A percentile compares a stretch with the other conserved stretches of the same genome.
phyloP scores from a whole-genome alignment of 169 alveolate genomes.

The Eimeria sp. region DNA sequence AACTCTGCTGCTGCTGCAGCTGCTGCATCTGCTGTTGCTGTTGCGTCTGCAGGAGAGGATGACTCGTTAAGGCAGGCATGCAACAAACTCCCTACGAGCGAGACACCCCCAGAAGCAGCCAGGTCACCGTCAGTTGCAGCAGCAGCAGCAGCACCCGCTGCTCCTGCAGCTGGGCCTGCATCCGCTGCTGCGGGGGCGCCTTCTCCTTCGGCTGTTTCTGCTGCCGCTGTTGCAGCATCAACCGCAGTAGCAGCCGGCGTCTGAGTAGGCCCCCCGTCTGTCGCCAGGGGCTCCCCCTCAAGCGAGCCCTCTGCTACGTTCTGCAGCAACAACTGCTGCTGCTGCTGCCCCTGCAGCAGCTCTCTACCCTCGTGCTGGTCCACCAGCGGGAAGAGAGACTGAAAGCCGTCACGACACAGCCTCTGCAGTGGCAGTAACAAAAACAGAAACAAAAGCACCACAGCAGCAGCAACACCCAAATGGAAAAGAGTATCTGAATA shows the following conservation, averaged over 20 bases:
- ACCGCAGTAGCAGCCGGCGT: not conserved
- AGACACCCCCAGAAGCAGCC: not conserved
- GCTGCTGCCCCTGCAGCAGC: not conserved
- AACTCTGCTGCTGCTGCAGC: constrained; percentile 26
- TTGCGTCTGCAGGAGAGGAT: not conserved
- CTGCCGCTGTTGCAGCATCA: not conserved
- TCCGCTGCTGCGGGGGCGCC: not conserved
- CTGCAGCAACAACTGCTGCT: constrained; percentile 11
- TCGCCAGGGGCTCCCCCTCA: not conserved
- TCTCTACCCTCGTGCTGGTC: not conserved
- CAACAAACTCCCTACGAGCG: not conserved
- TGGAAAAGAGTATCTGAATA: too few species aligned
- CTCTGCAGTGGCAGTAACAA: not conserved
- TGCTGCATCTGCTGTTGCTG: constrained; percentile 20
- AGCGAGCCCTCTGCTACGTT: not conserved
- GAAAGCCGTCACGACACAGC: constrained; percentile 1
- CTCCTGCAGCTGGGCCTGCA: constrained; percentile 1
- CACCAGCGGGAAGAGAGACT: constrained; percentile 8
- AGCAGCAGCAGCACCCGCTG: not conserved
- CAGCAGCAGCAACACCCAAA: not conserved
- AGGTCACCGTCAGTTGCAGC: not conserved
- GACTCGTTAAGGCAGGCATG: not conserved
- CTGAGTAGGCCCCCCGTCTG: not conserved
- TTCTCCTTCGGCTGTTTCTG: not conserved
- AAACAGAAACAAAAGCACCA: not conserved